Conservation (phyloP, 495 filamentous ascomycete genomes). For the Neurospora intermedia region DNA sequence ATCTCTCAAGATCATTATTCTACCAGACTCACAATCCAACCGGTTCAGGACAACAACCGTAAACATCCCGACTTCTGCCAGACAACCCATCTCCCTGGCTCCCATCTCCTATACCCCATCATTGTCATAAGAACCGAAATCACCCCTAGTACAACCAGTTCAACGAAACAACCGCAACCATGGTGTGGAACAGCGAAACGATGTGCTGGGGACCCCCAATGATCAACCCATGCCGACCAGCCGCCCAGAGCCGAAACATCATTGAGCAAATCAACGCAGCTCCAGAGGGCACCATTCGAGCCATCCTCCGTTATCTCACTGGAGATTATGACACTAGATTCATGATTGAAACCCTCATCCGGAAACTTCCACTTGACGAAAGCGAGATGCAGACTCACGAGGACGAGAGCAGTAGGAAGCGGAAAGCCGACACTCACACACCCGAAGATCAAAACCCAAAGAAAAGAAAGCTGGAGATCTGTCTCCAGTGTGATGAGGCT, state of each 20-base stretch:
- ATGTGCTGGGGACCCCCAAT: neutral
- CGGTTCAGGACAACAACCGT: neutral
- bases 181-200: neutral
- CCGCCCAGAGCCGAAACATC: neutral
- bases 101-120: too few species aligned
- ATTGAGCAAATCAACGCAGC: neutral
- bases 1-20: neutral
- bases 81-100: too few species aligned
- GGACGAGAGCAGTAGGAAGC: neutral
- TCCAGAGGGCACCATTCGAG: neutral
- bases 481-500: neutral
- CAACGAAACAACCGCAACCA: neutral
- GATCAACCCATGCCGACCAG: neutral
- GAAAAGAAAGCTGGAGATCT: neutral
- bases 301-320: neutral
- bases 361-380: neutral
- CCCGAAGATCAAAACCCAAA: neutral
- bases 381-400: neutral
- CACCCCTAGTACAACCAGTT: too few species aligned
- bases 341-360: neutral
- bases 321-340: neutral
- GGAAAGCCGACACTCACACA: neutral
- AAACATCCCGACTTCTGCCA: too few species aligned
- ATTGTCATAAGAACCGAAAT: too few species aligned
- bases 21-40: neutral